Percentiles rank a stretch among this genome's conserved stretches.
Conservation (phyloP, 2,329 filamentous ascomycete genomes). For the Pestalotiopsis sp. region DNA sequence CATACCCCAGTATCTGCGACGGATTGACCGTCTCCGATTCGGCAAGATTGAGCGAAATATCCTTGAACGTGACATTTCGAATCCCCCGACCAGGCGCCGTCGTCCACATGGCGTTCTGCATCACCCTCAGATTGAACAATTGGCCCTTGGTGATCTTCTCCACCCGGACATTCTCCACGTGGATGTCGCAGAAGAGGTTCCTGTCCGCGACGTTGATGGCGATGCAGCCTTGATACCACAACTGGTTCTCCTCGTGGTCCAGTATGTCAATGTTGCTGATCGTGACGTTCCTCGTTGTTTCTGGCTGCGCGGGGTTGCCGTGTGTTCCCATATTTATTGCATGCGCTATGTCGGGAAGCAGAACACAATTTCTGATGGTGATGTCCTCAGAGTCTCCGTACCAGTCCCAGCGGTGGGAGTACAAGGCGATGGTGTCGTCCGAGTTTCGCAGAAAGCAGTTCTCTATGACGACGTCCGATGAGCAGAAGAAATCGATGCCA, state of each 20-base stretch:
- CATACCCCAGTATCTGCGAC: neutral
- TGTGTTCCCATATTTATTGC: neutral
- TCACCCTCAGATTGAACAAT: neutral
- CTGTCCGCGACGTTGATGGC: neutral
- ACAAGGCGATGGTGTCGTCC: constrained; percentile 1
- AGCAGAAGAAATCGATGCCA: constrained; percentile 6
- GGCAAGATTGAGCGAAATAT: neutral
- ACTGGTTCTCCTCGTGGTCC: neutral
- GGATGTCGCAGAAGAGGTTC: neutral
- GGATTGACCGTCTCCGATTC: neutral
- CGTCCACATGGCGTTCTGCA: constrained; percentile 1
- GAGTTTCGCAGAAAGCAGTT: neutral
- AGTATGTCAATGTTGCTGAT: neutral
- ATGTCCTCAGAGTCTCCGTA: neutral
- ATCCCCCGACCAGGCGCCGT: neutral
- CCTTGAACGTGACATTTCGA: neutral
- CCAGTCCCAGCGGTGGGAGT: neutral
- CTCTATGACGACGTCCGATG: neutral
- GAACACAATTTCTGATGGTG: neutral
- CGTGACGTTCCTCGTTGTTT: neutral
- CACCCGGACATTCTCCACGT: neutral
- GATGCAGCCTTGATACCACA: neutral
- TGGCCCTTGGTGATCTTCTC: constrained; percentile 3
- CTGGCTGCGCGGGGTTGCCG: neutral
- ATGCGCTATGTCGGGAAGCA: neutral